phyloP scores from a whole-genome alignment of 352 stramenopile species.

The Globisporangium barbulae region DNA sequence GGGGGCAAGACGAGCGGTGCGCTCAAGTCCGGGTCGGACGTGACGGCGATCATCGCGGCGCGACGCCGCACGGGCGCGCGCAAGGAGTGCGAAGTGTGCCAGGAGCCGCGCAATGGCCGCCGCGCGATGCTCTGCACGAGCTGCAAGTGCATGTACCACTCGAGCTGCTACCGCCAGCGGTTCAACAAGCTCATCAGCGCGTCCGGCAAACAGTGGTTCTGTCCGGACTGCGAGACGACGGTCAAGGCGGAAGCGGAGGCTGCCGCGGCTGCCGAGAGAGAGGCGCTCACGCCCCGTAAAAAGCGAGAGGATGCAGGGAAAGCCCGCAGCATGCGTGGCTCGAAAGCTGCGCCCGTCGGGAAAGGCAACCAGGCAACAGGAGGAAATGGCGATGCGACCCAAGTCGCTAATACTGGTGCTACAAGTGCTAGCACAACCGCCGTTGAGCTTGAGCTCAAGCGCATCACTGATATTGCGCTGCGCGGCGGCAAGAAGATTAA shows the following conservation, averaged over 20 bases:
- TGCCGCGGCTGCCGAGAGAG: slow-evolving; percentile 30
- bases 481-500: slow-evolving; percentile 73
- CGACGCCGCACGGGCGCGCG: slow-evolving; percentile 56
- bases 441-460: slow-evolving; percentile 47
- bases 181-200: slow-evolving; percentile 64
- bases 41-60: slow-evolving; percentile 63
- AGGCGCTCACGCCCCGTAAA: slow-evolving; percentile 32
- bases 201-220: slow-evolving; percentile 74
- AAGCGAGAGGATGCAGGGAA: slow-evolving; percentile 30
- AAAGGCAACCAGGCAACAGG: slow-evolving; percentile 7
- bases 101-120: slow-evolving; percentile 68
- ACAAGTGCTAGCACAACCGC: not conserved
- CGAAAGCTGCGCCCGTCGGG: slow-evolving; percentile 15
- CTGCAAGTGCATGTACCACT: slow-evolving; percentile 86
- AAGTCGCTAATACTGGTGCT: not conserved
- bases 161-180: slow-evolving; percentile 80
- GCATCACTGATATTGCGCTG: slow-evolving; percentile 70
- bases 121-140: slow-evolving; percentile 72
- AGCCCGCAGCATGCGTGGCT: slow-evolving; percentile 14
- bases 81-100: slow-evolving; percentile 75
- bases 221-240: slow-evolving; percentile 67
- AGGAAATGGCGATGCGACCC: slow-evolving; percentile 7
- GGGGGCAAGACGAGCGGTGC: slow-evolving; percentile 13
- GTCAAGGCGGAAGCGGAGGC: slow-evolving; percentile 18
- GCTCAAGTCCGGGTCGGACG: slow-evolving; percentile 60